phyloP scores from a whole-genome alignment of 495 filamentous ascomycete species.

The Penicillium psychrofluorescens region DNA sequence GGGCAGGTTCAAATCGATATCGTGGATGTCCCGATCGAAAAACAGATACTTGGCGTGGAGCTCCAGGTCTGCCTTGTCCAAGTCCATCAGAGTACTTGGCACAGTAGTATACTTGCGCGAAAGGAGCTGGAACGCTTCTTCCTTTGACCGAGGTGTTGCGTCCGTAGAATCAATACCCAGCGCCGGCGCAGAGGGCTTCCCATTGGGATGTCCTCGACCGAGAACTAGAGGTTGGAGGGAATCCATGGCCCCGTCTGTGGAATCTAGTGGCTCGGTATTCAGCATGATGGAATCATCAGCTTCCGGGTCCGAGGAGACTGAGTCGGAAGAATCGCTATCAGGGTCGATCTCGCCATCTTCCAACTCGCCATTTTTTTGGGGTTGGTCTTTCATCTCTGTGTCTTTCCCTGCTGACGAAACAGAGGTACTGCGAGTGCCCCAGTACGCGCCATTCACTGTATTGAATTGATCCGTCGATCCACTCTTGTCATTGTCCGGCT shows the following conservation, averaged over 20 bases:
- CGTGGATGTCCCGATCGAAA: conserved; percentile 52
- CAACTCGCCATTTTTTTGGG: conserved; percentile 11
- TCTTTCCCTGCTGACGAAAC: conserved; percentile 12
- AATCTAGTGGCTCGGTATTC: conserved; percentile 28
- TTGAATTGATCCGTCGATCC: conserved; percentile 21
- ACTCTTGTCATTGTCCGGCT: conserved; percentile 4
- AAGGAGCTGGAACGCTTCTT: conserved; percentile 28
- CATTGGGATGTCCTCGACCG: conserved; percentile 1
- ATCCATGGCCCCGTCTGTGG: conserved; percentile 12
- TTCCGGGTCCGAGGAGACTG: conserved; percentile 28
- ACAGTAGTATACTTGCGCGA: conserved; percentile 28
- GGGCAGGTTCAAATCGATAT: conserved; percentile 60
- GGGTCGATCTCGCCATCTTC: conserved; percentile 21
- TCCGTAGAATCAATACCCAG: neutral
- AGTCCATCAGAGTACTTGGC: conserved; percentile 33
- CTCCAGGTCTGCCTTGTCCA: conserved; percentile 35
- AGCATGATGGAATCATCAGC: conserved; percentile 37
- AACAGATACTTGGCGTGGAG: conserved; percentile 33
- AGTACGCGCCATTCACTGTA: conserved; percentile 32
- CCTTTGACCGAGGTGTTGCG: conserved; percentile 20
- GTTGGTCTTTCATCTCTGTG: conserved; percentile 1
- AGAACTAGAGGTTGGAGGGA: conserved; percentile 14
- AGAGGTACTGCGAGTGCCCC: conserved; percentile 33
- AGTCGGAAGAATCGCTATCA: conserved; percentile 29
- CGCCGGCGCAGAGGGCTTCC: neutral